Percentiles rank a stretch among this genome's conserved stretches.
These are phyloP conservation scores for Oryza brachyantha DNA, from an alignment of 176 grass and related monocot species.

Conservation along the genomic window DNA sequence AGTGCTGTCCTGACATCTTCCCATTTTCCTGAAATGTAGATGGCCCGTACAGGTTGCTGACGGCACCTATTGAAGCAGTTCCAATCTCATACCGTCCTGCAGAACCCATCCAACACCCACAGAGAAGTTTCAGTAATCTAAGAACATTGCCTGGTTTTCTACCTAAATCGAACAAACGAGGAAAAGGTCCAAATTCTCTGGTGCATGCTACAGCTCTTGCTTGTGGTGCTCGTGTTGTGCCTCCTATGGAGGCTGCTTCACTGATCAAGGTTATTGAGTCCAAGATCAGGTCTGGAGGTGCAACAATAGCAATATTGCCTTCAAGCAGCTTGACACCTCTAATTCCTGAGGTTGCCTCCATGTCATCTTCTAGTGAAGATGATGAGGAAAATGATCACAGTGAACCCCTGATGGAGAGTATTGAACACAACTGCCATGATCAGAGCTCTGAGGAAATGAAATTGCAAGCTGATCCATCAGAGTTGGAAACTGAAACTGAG, in stretches of 20 bases:
- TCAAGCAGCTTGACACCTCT: conserved; percentile 24
- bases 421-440: not conserved
- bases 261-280: conserved; percentile 69
- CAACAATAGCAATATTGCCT: conserved; percentile 51
- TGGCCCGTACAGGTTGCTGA: conserved; percentile 34
- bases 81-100: conserved; percentile 70
- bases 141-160: conserved; percentile 11
- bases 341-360: conserved; percentile 19
- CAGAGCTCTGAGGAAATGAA: conserved; percentile 36
- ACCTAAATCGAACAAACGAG: conserved; percentile 33
- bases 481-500: conserved; percentile 40
- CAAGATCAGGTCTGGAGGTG: conserved; percentile 75
- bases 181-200: conserved; percentile 30
- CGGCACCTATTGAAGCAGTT: conserved; percentile 66
- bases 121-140: conserved; percentile 28
- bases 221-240: conserved; percentile 73
- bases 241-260: conserved; percentile 51
- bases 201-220: conserved; percentile 84
- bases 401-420: not conserved
- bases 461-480: conserved; percentile 18
- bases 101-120: conserved; percentile 30
- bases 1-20: conserved; percentile 15
- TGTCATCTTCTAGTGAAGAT: conserved; percentile 46
- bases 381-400: conserved; percentile 33
- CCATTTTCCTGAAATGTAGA: conserved; percentile 37